A percentile compares a stretch with the other conserved stretches of the same genome.
These are phyloP conservation scores for Amanita pallidorosea DNA, from an alignment of 768 basidiomycete genomes.

Conservation along the genomic window DNA sequence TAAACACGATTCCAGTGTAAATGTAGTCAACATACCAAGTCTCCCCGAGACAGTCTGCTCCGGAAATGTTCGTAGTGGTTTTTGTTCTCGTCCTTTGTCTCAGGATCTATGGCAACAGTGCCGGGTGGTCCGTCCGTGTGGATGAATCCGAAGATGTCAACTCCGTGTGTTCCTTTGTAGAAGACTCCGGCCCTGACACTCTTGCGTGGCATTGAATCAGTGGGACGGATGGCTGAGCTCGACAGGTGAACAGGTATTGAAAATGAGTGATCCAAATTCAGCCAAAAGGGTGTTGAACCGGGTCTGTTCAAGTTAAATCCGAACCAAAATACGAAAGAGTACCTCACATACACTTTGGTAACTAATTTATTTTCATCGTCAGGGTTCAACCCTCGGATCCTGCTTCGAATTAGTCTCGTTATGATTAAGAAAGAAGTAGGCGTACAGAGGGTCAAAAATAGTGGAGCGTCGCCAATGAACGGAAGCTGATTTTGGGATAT, in stretches of 20 bases:
- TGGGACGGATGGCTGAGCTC: conserved; percentile 19
- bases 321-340: not conserved
- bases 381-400: not conserved
- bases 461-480: conserved; percentile 39
- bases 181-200: conserved; percentile 50
- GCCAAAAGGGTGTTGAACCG: conserved; percentile 20
- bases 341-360: not conserved
- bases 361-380: not conserved
- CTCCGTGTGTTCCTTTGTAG: conserved; percentile 36
- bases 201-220: conserved; percentile 26
- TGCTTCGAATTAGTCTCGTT: not conserved
- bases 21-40: conserved; percentile 32
- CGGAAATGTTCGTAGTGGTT: conserved; percentile 37
- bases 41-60: conserved; percentile 37
- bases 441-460: conserved; percentile 60
- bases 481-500: not conserved
- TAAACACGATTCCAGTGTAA: too few species aligned
- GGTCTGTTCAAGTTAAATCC: not conserved
- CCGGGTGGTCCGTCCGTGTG: conserved; percentile 41
- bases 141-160: conserved; percentile 41
- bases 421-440: not conserved
- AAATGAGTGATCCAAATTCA: conserved; percentile 40
- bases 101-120: conserved; percentile 26
- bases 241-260: conserved; percentile 38
- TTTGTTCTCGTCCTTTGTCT: conserved; percentile 31